A percentile compares a stretch with the other conserved stretches of the same genome.
These are phyloP conservation scores for Cladophialophora carrionii DNA, from an alignment of 2,329 filamentous ascomycete species.

Conservation along the genomic window DNA sequence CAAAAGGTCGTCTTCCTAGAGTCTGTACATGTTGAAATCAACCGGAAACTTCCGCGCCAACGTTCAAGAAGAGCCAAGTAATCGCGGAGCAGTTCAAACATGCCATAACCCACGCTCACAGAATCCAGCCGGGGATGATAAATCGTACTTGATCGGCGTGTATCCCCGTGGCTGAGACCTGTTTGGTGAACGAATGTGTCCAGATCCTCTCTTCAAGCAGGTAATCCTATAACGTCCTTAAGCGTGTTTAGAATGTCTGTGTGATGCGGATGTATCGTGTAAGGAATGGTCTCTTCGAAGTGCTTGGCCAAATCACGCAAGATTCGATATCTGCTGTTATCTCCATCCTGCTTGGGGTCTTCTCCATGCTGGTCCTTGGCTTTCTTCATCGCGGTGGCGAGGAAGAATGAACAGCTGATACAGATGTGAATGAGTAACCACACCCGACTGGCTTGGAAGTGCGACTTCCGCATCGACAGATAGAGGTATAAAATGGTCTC, in stretches of 20 bases:
- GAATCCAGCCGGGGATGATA: too few relatives aligned
- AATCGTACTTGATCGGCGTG: too few relatives aligned
- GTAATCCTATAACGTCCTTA: conserved; percentile 15
- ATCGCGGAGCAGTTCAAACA: too few relatives aligned
- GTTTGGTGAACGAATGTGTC: too few relatives aligned
- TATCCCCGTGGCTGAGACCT: too few relatives aligned
- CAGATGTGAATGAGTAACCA: conserved; percentile 23
- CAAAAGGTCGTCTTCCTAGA: too few relatives aligned
- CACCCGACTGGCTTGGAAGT: conserved; percentile 14
- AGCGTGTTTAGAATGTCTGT: conserved; percentile 15
- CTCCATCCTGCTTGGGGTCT: background rate
- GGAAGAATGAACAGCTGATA: conserved; percentile 13
- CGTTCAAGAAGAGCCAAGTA: too few relatives aligned
- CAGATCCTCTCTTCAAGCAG: too few relatives aligned
- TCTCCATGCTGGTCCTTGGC: background rate
- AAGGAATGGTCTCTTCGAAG: conserved; percentile 9
- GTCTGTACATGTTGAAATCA: too few relatives aligned
- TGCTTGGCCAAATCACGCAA: conserved; percentile 19
- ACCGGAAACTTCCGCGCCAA: too few relatives aligned
- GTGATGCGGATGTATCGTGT: conserved; percentile 21
- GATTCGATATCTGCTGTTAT: background rate
- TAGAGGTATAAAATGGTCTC: conserved; percentile 13
- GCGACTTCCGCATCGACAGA: conserved; percentile 17
- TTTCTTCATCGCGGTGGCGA: conserved; percentile 11
- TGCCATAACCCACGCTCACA: too few relatives aligned